These are phyloP conservation scores for Cryptococcus sp. DNA, from an alignment of 1,284 basidiomycete species.

Conservation along the genomic window DNA sequence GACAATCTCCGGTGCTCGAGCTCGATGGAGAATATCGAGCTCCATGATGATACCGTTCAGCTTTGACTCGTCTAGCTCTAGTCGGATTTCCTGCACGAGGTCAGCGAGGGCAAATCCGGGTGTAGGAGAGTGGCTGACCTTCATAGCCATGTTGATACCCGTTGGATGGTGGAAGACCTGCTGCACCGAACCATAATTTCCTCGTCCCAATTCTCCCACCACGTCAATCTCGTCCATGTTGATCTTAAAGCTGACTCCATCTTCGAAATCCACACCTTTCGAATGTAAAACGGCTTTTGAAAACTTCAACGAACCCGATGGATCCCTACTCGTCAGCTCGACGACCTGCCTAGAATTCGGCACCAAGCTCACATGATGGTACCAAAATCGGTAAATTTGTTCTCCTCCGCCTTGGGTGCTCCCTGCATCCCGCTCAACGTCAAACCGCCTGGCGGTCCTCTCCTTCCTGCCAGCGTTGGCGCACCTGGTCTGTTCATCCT, in stretches of 20 bases:
- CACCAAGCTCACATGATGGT: constrained; percentile 77
- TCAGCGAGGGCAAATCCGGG: neutral
- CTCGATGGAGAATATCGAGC: constrained; percentile 93
- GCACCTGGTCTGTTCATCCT: constrained; percentile 26
- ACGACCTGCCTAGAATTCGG: neutral
- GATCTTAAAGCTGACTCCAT: constrained; percentile 86
- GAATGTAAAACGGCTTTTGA: constrained; percentile 85
- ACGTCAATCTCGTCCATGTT: constrained; percentile 93
- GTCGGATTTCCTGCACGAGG: constrained; percentile 84
- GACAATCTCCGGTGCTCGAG: constrained; percentile 83
- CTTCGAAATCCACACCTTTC: constrained; percentile 89
- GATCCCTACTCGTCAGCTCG: constrained; percentile 59
- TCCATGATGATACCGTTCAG: constrained; percentile 98
- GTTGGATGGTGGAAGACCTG: constrained; percentile 91
- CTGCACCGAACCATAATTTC: constrained; percentile 96
- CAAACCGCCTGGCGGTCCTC: constrained; percentile 42
- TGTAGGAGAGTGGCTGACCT: constrained; percentile 54
- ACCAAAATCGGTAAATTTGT: constrained; percentile 77
- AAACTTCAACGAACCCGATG: constrained; percentile 89
- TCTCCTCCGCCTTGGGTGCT: constrained; percentile 22
- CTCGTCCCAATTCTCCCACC: constrained; percentile 86
- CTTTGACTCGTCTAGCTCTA: constrained; percentile 93
- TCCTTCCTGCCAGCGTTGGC: constrained; percentile 31
- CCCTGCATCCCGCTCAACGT: constrained; percentile 42
- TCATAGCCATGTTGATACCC: constrained; percentile 97